These are phyloP conservation scores for Pisolithus marmoratus DNA, from an alignment of 768 basidiomycete species.

Conservation along the genomic window DNA sequence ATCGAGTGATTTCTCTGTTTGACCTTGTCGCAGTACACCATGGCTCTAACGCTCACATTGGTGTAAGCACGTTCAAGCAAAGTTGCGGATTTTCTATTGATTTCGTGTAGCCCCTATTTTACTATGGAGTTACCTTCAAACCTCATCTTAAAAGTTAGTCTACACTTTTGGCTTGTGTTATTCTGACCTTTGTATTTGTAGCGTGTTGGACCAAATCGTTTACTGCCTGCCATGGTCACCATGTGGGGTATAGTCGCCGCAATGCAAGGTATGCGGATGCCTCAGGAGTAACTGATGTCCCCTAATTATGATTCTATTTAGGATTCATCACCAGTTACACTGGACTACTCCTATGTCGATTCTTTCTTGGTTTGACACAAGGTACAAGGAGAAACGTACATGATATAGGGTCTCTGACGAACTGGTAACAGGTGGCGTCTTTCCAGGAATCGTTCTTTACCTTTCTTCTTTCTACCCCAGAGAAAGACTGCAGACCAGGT, in stretches of 20 bases:
- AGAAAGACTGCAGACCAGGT: constrained; percentile 20
- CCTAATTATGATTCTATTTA: constrained; percentile 9
- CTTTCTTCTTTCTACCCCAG: constrained; percentile 45
- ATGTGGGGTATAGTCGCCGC: too few relatives aligned
- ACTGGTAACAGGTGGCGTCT: constrained; percentile 42
- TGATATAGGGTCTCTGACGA: background rate
- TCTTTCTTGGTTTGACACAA: constrained; percentile 51
- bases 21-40: constrained; percentile 14
- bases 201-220: too few relatives aligned
- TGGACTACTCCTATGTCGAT: constrained; percentile 48
- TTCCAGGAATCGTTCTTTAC: constrained; percentile 53
- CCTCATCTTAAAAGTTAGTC: too few relatives aligned
- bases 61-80: constrained; percentile 10
- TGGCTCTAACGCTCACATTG: constrained; percentile 25
- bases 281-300: background rate
- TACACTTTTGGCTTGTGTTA: background rate
- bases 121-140: too few relatives aligned
- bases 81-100: too few relatives aligned
- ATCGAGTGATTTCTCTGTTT: too few relatives aligned
- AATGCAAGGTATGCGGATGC: background rate
- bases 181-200: background rate
- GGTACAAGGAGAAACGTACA: constrained; percentile 29
- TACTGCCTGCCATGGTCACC: too few relatives aligned
- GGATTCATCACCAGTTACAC: constrained; percentile 44
- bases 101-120: too few relatives aligned